These are phyloP conservation scores for Penicillium antarcticum DNA, from an alignment of 495 filamentous ascomycete species.

Conservation along the genomic window DNA sequence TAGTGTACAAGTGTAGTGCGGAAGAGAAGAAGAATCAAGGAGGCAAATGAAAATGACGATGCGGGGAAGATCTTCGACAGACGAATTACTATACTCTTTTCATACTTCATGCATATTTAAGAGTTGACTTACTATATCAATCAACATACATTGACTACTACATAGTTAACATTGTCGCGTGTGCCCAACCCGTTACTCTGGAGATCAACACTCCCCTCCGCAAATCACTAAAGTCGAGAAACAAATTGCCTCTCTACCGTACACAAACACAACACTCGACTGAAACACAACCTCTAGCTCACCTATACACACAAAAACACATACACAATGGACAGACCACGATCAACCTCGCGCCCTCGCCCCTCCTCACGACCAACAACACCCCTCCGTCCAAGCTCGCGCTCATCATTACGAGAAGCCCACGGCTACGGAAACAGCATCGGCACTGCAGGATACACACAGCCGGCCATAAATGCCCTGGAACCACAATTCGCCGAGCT, in stretches of 20 bases:
- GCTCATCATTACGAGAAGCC: conserved; percentile 76
- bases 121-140: too few species aligned
- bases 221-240: too few species aligned
- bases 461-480: conserved; percentile 75
- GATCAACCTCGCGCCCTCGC: conserved; percentile 40
- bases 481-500: conserved; percentile 91
- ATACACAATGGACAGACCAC: conserved; percentile 33
- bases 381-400: conserved; percentile 85
- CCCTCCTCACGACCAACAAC: conserved; percentile 80
- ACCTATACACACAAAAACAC: too few species aligned
- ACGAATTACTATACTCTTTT: too few species aligned
- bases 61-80: conserved; percentile 3
- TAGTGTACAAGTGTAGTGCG: conserved; percentile 2
- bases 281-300: too few species aligned
- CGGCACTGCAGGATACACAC: conserved; percentile 43
- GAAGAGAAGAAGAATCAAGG: conserved; percentile 5
- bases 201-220: too few species aligned
- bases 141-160: too few species aligned
- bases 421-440: conserved; percentile 50
- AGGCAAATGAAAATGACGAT: conserved; percentile 7
- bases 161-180: too few species aligned
- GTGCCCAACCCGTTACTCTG: too few species aligned
- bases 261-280: too few species aligned
- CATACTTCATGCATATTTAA: too few species aligned
- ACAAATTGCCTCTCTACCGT: too few species aligned